Base-by-base conservation (phyloP, 2,329 filamentous ascomycete species). In the Aspergillus fructus region DNA sequence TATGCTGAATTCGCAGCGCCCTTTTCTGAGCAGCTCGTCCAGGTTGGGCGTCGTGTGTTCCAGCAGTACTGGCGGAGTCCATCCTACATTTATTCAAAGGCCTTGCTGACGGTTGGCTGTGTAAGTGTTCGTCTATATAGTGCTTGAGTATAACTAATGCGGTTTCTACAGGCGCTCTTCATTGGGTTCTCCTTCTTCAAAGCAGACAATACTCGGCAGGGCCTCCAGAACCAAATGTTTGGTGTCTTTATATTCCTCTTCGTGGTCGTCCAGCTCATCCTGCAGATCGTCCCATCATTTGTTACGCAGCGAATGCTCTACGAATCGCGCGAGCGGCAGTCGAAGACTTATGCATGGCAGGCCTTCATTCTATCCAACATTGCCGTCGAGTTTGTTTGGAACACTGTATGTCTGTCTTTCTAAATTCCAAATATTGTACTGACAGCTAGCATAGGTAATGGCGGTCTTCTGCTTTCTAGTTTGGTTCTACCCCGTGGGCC, bases 41-140 rank as follows among this genome's bases (percentile, higher is more conserved):
- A 85, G 66, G 89, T 92, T 56, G 83, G 83, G 5, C 73, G 81
- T 63, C 90, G 91, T 66, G 89, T 93, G 23, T 93, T 93, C 78
- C 84, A 93, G 71, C 90, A 96, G 71, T 94, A 93, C 81, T 96
- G 91, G 91, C 88, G 91, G 59, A 91, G 87, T 2, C 91, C 91
- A 0, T 83, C 85, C 3, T 94, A 96, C 78, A 90, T 96, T 70
- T 92, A 92, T 76, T 86, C 89, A 64, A 96, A 96, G 15, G 41
- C n/a, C 4, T 4, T 53, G 27, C 33, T 53, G 3, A 46, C 50
- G 12, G 41, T 53, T 45, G 41, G 41, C 40, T 53, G 41, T 9
- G 50, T 53, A 34, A 53, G 50, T 53, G 4, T 3, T 37, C 8
- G 8, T n/a, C 13, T 39, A 17, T 13, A 12, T 2, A 11, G 8